Conservation (phyloP, 805 yeast species). For the Pachysolen tannophilus region DNA sequence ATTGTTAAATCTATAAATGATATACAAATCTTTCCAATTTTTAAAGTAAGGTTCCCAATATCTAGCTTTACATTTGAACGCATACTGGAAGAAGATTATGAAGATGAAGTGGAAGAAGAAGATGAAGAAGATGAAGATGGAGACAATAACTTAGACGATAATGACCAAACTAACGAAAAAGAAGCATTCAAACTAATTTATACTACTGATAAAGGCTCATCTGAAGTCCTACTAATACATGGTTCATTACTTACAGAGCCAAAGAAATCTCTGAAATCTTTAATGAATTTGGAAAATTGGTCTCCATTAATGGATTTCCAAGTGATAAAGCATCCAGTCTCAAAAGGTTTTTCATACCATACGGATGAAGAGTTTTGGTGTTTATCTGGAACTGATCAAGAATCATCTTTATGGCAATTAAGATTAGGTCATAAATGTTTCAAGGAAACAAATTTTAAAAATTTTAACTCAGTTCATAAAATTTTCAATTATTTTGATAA, state of each 20-base stretch:
- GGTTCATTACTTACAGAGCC: too few relatives aligned
- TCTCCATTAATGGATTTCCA: conserved; percentile 6
- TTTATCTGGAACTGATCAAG: neutral
- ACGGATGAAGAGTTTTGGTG: conserved; percentile 7
- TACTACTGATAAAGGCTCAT: neutral
- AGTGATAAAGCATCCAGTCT: neutral
- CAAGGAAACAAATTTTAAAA: conserved; percentile 1
- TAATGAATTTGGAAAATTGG: conserved; percentile 3
- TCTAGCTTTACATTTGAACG: too few relatives aligned
- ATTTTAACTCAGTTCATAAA: conserved; percentile 3
- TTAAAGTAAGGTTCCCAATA: too few relatives aligned
- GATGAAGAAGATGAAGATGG: too few relatives aligned
- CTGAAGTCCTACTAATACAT: neutral
- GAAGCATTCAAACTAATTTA: conserved; percentile 1
- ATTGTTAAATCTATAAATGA: too few relatives aligned
- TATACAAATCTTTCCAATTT: too few relatives aligned
- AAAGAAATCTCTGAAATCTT: too few relatives aligned
- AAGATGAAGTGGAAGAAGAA: too few relatives aligned
- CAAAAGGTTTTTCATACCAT: neutral
- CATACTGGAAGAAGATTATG: too few relatives aligned
- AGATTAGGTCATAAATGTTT: conserved; percentile 1
- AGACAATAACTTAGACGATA: too few relatives aligned
- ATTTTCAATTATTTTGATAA: neutral
- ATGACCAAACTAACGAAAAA: too few relatives aligned
- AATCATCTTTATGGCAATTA: conserved; percentile 3